Percentiles rank a stretch among this genome's conserved stretches.
Evolutionary conservation across 495 filamentous ascomycete species (phyloP).

Genomic region (Achaetomiella virescens): DNA sequence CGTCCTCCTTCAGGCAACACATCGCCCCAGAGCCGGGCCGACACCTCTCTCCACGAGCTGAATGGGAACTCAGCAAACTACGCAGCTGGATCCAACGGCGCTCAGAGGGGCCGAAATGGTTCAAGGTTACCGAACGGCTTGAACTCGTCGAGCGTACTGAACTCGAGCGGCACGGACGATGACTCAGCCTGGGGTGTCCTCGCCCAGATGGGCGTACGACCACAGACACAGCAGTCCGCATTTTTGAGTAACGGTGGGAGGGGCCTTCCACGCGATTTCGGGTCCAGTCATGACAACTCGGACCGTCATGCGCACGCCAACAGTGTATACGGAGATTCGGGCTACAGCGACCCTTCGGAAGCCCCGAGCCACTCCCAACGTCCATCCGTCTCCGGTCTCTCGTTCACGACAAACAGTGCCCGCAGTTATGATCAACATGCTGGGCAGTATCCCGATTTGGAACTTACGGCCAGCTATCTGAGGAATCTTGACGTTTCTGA

Average conservation of each 20-base stretch:
- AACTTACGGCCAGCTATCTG: constrained; percentile 12
- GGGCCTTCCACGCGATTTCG: constrained; percentile 24
- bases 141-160: constrained; percentile 10
- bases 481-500: constrained; percentile 6
- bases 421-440: constrained; percentile 5
- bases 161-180: neutral
- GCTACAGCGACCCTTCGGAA: neutral
- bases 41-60: constrained; percentile 34
- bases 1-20: constrained; percentile 25
- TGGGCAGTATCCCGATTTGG: constrained; percentile 8
- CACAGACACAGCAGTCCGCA: constrained; percentile 15
- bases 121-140: constrained; percentile 2
- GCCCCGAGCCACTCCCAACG: constrained; percentile 20
- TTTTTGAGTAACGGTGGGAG: constrained; percentile 13
- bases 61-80: constrained; percentile 40
- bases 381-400: constrained; percentile 17
- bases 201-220: neutral
- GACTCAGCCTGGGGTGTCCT: neutral
- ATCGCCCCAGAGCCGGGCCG: constrained; percentile 27
- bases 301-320: constrained; percentile 16
- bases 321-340: constrained; percentile 12
- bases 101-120: constrained; percentile 16
- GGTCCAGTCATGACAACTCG: constrained; percentile 28
- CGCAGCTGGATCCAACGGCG: constrained; percentile 17
- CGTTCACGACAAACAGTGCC: constrained; percentile 10